These are phyloP conservation scores for Xylaria sp. DNA, from an alignment of 495 filamentous ascomycete species.

Conservation along the genomic window DNA sequence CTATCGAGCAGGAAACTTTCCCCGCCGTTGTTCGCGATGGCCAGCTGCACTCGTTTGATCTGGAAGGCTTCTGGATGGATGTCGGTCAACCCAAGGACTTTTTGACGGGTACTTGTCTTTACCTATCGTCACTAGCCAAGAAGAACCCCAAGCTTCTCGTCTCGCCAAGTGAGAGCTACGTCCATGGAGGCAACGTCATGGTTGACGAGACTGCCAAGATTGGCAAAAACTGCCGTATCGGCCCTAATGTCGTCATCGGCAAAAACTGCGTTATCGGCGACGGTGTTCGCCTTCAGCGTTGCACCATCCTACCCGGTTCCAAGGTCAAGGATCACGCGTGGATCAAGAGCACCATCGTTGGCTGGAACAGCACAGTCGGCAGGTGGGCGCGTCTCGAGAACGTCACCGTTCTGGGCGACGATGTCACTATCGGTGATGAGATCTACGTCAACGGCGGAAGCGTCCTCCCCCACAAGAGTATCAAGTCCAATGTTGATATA, in stretches of 20 bases:
- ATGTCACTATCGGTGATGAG: constrained; percentile 98
- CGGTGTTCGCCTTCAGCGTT: constrained; percentile 92
- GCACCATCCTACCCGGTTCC: constrained; percentile 84
- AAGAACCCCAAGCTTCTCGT: constrained; percentile 87
- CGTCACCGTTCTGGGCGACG: constrained; percentile 94
- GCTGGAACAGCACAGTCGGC: constrained; percentile 97
- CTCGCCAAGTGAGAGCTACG: constrained; percentile 75
- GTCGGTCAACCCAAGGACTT: constrained; percentile 99
- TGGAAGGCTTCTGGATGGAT: constrained; percentile 99
- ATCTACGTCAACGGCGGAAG: constrained; percentile 98
- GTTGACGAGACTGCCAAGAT: constrained; percentile 96
- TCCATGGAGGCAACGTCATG: constrained; percentile 95
- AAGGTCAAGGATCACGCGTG: constrained; percentile 99
- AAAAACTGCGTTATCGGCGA: constrained; percentile 95
- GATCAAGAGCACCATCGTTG: constrained; percentile 99
- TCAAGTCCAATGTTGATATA: constrained; percentile 97
- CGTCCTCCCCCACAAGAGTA: constrained; percentile 96
- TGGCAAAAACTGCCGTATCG: constrained; percentile 97
- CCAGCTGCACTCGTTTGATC: constrained; percentile 94
- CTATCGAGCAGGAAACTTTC: constrained; percentile 99
- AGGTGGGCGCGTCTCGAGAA: constrained; percentile 98
- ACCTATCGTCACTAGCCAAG: constrained; percentile 92
- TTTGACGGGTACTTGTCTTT: constrained; percentile 94
- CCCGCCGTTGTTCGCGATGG: constrained; percentile 91
- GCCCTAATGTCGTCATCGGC: constrained; percentile 96